A percentile compares a stretch with the other conserved stretches of the same genome.
Conservation (phyloP, 371 early-diverging fungal species). For the Encephalitozoon romaleae region DNA sequence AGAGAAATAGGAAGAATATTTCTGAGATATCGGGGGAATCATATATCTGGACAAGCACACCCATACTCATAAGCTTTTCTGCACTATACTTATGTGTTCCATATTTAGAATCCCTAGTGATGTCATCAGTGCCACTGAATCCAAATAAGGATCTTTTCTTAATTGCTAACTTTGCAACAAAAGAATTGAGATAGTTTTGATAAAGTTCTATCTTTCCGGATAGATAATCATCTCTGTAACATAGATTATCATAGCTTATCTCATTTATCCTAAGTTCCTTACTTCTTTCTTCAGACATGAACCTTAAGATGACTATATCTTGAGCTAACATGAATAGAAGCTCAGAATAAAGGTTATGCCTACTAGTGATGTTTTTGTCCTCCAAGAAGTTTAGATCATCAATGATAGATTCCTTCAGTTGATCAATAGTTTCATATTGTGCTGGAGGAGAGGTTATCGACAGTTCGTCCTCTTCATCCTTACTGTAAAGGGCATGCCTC, state of each 20-base stretch:
- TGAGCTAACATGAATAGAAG: constrained; percentile 48
- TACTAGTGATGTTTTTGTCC: constrained; percentile 22
- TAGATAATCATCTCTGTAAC: constrained; percentile 69
- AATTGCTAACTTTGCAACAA: constrained; percentile 40
- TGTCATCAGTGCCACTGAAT: background rate
- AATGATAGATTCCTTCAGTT: constrained; percentile 27
- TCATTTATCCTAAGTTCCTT: constrained; percentile 55
- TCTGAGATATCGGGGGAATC: constrained; percentile 38
- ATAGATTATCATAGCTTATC: constrained; percentile 49
- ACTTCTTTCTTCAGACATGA: constrained; percentile 29
- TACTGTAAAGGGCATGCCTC: background rate
- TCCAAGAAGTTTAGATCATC: constrained; percentile 46
- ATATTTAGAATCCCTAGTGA: constrained; percentile 71
- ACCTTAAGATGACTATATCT: constrained; percentile 46
- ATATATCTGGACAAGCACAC: constrained; percentile 65
- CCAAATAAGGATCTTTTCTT: constrained; percentile 9
- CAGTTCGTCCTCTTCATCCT: background rate
- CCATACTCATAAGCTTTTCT: constrained; percentile 74
- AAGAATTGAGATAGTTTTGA: constrained; percentile 48
- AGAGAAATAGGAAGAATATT: constrained; percentile 44
- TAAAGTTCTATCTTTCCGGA: constrained; percentile 66
- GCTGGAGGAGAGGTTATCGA: background rate
- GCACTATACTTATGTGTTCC: constrained; percentile 92
- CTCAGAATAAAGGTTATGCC: constrained; percentile 34
- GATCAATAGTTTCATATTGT: background rate